Conservation (phyloP, 1,284 basidiomycete genomes). For the Leccinum colubrinum region DNA sequence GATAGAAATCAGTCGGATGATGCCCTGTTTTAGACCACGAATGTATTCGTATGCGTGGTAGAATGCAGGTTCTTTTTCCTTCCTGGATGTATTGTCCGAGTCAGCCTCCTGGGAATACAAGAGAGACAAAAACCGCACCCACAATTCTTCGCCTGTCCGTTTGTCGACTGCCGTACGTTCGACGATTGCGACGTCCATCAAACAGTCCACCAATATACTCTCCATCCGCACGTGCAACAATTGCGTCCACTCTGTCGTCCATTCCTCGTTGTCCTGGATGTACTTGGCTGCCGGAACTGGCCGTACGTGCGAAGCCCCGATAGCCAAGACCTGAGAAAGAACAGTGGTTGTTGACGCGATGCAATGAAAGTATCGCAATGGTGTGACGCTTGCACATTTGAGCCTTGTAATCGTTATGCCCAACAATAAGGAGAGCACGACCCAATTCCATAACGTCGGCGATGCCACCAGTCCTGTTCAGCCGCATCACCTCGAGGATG, state of each 20-base stretch:
- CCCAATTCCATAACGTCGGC: conserved; percentile 90
- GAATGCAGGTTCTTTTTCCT: conserved; percentile 92
- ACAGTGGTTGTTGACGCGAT: conserved; percentile 39
- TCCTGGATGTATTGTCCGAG: conserved; percentile 36
- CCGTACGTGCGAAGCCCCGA: conserved; percentile 50
- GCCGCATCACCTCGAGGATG: conserved; percentile 88
- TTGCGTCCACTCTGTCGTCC: conserved; percentile 86
- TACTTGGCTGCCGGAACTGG: conserved; percentile 65
- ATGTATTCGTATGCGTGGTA: conserved; percentile 91
- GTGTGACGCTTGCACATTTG: conserved; percentile 73
- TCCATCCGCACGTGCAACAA: conserved; percentile 77
- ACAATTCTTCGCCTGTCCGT: conserved; percentile 57
- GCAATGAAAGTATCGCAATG: conserved; percentile 48
- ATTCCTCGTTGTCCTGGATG: conserved; percentile 50
- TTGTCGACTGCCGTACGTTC: conserved; percentile 58
- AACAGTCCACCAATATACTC: conserved; percentile 77
- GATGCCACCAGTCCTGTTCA: conserved; percentile 78
- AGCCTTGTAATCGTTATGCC: conserved; percentile 82
- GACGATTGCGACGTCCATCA: conserved; percentile 85
- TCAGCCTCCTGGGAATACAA: conserved; percentile 2
- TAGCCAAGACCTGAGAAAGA: conserved; percentile 63
- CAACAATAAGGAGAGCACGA: conserved; percentile 77
- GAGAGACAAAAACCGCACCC: conserved; percentile 27
- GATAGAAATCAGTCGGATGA: conserved; percentile 85
- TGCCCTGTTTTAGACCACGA: conserved; percentile 91